Conservation (phyloP, 768 basidiomycete species). For the Crassisporium funariophilum region DNA sequence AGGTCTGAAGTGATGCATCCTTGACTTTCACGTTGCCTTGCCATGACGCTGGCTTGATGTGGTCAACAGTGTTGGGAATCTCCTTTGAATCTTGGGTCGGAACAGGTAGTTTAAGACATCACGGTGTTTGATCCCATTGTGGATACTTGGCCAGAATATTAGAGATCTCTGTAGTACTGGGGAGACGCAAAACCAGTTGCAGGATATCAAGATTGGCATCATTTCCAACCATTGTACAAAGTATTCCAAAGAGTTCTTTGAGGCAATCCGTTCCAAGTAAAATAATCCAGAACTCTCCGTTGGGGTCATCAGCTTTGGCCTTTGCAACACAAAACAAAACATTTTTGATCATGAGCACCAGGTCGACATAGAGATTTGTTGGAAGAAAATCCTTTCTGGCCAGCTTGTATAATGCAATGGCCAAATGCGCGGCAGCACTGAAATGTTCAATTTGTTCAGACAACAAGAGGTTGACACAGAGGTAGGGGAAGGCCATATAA, state of each 20-base stretch:
- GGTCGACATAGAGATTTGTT: constrained; percentile 27
- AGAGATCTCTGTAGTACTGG: constrained; percentile 31
- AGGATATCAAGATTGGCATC: constrained; percentile 29
- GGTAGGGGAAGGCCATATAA: constrained; percentile 28
- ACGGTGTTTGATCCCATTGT: constrained; percentile 38
- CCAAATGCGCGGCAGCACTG: constrained; percentile 28
- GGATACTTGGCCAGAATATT: constrained; percentile 38
- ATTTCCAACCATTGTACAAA: constrained; percentile 36
- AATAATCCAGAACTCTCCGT: constrained; percentile 34
- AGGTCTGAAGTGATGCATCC: too few relatives aligned
- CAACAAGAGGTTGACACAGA: constrained; percentile 26
- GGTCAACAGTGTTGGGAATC: constrained; percentile 27
- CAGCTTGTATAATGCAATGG: constrained; percentile 17
- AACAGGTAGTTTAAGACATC: constrained; percentile 31
- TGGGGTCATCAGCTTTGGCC: constrained; percentile 32
- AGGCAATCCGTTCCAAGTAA: constrained; percentile 39
- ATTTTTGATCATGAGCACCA: too few relatives aligned
- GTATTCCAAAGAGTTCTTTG: constrained; percentile 35
- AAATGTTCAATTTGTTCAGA: constrained; percentile 30
- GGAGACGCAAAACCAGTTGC: constrained; percentile 28
- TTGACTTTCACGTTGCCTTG: too few relatives aligned
- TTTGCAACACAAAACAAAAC: constrained; percentile 33
- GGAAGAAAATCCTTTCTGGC: constrained; percentile 25
- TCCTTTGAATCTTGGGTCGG: constrained; percentile 23
- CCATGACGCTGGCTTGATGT: too few relatives aligned